Evolutionary conservation across 768 basidiomycete species (phyloP), one percentile per base, ranked within the genome.

Genomic region (Amylocystis lapponica): DNA sequence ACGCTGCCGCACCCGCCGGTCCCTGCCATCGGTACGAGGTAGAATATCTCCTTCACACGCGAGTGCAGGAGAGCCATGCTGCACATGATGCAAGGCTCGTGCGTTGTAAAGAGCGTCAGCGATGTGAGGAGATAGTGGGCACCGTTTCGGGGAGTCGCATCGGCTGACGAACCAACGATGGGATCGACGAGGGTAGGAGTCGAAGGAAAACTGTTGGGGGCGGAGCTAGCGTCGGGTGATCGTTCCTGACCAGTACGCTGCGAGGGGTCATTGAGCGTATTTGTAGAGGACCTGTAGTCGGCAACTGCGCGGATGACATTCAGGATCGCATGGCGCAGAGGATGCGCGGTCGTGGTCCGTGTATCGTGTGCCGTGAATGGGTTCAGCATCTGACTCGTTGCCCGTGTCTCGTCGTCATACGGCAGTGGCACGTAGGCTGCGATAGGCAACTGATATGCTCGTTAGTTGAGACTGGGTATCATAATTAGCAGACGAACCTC

Each of bases 11-110:
- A 92, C 0, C 94, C 95, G 21, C 96, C 95, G 0, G 90, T 93
- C 40, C 72, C 66, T 0, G 71, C 65, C 79, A 87, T 88, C 1
- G 84, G 76, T 20, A 77, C 58, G 26, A 97, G 58, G 57, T 83
- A 81, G 58, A 89, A 74, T 5, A 98, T 75, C 47, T 92, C 82
- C 54, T 86, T 84, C 43, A 97, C 90, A n/a, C 96, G 79, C 1
- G 89, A 93, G 63, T 99, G 96, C 5, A 96, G 67, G 17, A 98
- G 66, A 2, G 93, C 90, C 96, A 99, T 99, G 54, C 83, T 79
- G 62, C 96, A 99, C 90, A 98, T 92, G 44, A 99, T 76, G 54
- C 96, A 99, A 0, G 96, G 96, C 54, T 99, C 96, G 64, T 99
- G 95, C 9, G 91, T 90, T 41, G 81, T 78, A 68, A 98, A 98